Base-by-base conservation (phyloP, 2,329 filamentous ascomycete species). In the Arthrobotrys conoides region DNA sequence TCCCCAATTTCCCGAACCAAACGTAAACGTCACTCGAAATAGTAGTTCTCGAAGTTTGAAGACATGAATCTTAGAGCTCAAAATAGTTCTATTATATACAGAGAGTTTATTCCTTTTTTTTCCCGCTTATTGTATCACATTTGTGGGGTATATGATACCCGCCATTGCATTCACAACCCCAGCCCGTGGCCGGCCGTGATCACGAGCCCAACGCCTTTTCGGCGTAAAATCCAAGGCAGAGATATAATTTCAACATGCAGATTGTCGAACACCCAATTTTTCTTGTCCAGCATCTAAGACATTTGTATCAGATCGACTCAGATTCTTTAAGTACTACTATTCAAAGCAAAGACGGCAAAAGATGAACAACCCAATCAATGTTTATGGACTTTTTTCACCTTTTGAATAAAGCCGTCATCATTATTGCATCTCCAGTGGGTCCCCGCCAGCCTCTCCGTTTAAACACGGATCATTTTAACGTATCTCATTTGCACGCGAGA, bases 401-500 rank as follows among this genome's bases (percentile, higher is more conserved):
- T 2, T 22, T 49, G 9, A 22, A 14, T 51, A 9, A 12, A 51
- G 22, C 16, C 30, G 24, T 41, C 33, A 27, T 61, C 55, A 44
- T 41, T 59, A 59, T 61, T 61, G 57, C 38, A 33, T 24, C n/a
- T n/a, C 44, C 44, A 64, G 71, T 75, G 71, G 71, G 71, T 75
- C 71, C 63, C 71, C 71, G 71, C 61, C 51, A 38, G 44, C 61
- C 44, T 51, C 71, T 76, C 71, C 71, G 48, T 49, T 69, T 41
- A 24, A 9, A 38, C 53, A 30, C 46, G 57, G 38, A 24, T 69
- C 33, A 41, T 64, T 76, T 49, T 5, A 57, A 65, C 55, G 36
- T 53, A 36, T 24, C 41, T 18, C 30, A 38, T 51, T 59, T 67
- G 63, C 63, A 67, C 30, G 36, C 18, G 14, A 3, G 6, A 59